phyloP scores from a whole-genome alignment of 2,329 filamentous ascomycete species.

The Orbilia quercus region DNA sequence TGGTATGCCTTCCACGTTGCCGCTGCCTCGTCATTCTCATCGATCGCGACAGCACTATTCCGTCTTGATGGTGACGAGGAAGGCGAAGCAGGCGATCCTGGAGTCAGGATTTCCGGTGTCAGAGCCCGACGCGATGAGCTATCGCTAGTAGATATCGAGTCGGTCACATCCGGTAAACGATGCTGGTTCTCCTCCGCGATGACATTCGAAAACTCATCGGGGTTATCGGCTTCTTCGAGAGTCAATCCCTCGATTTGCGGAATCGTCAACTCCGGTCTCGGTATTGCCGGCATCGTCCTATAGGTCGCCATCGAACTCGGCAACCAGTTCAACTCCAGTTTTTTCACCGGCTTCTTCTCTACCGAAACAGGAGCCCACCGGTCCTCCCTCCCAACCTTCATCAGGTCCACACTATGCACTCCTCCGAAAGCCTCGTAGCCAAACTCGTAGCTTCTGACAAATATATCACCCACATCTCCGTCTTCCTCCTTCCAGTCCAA shows the following conservation, averaged over 20 bases:
- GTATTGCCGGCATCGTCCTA: constrained; percentile 1
- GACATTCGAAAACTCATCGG: constrained; percentile 40
- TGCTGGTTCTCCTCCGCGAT: constrained; percentile 23
- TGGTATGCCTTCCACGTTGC: constrained; percentile 53
- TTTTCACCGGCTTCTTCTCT: constrained; percentile 37
- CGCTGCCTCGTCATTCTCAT: constrained; percentile 50
- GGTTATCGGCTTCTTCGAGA: constrained; percentile 19
- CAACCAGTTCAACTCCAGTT: constrained; percentile 25
- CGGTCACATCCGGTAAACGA: constrained; percentile 25
- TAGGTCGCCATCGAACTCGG: constrained; percentile 5
- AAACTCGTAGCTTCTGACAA: constrained; percentile 87
- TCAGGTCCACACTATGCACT: constrained; percentile 69
- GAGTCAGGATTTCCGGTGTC: constrained; percentile 30
- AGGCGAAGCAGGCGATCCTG: constrained; percentile 32
- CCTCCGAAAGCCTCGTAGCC: constrained; percentile 72
- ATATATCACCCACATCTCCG: constrained; percentile 82
- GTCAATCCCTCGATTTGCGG: constrained; percentile 4
- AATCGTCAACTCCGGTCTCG: constrained; percentile 5
- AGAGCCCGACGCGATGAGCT: constrained; percentile 44
- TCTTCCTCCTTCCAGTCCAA: constrained; percentile 80
- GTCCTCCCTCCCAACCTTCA: constrained; percentile 60
- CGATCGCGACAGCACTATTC: constrained; percentile 36
- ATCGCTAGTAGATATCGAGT: constrained; percentile 49
- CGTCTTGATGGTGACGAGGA: constrained; percentile 32
- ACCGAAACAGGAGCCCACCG: constrained; percentile 45